These are phyloP conservation scores for Fusarium proliferatum DNA, from an alignment of 2,329 filamentous ascomycete genomes.

Conservation along the genomic window DNA sequence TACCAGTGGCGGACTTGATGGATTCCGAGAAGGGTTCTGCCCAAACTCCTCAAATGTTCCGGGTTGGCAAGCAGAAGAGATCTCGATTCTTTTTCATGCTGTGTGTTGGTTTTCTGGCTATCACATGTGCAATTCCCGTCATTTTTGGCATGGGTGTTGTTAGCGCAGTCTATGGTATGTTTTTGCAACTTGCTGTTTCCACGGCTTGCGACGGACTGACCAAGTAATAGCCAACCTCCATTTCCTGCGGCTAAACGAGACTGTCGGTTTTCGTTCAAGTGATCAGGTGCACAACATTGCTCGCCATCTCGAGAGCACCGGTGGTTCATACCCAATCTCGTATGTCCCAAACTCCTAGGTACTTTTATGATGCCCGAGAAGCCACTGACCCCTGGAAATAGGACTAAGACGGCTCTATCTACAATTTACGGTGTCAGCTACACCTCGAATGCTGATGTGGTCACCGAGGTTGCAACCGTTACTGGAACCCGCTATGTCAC, in stretches of 20 bases:
- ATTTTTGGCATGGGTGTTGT: conserved; percentile 48
- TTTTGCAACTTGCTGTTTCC: neutral
- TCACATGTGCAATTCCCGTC: conserved; percentile 28
- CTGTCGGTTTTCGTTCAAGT: neutral
- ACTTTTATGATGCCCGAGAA: neutral
- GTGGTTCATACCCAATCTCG: conserved; percentile 50
- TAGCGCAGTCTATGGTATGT: conserved; percentile 44
- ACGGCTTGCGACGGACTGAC: conserved; percentile 10
- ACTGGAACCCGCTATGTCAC: conserved; percentile 47
- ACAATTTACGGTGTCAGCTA: conserved; percentile 49
- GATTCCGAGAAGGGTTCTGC: conserved; percentile 42
- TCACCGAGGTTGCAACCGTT: conserved; percentile 39
- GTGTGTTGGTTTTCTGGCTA: conserved; percentile 15
- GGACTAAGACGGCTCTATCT: conserved; percentile 49
- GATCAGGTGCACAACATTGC: conserved; percentile 1
- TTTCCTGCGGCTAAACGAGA: neutral
- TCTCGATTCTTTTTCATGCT: conserved; percentile 19
- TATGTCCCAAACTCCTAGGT: conserved; percentile 36
- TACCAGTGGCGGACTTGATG: conserved; percentile 44
- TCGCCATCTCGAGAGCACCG: conserved; percentile 27
- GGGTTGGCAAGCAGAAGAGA: conserved; percentile 22
- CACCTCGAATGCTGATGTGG: conserved; percentile 25
- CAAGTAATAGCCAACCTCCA: neutral
- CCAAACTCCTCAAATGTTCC: conserved; percentile 7
- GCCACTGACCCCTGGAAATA: conserved; percentile 28